Evolutionary conservation across 1,139 yeast species (phyloP).

Genomic region (Candida buenavistaensis): DNA sequence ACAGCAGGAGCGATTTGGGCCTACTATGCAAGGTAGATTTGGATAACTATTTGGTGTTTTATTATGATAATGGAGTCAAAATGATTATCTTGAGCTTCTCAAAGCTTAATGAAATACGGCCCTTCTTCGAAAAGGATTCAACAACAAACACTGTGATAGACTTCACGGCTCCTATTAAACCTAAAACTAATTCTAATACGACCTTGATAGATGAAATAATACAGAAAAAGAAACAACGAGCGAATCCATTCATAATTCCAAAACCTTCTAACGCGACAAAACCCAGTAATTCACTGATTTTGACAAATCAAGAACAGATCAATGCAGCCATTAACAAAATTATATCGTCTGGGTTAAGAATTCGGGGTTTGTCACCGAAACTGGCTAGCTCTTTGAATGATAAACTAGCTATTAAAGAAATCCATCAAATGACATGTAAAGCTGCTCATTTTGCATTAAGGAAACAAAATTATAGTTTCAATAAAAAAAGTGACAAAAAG

Average conservation of each 20-base stretch:
- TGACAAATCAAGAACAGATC: conserved; percentile 32
- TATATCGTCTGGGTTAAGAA: conserved; percentile 42
- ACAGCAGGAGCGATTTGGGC: conserved; percentile 15
- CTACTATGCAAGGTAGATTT: conserved; percentile 17
- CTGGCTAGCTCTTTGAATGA: conserved; percentile 27
- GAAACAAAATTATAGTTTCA: conserved; percentile 34
- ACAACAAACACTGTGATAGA: conserved; percentile 8
- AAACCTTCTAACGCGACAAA: conserved; percentile 4
- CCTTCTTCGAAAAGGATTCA: not conserved
- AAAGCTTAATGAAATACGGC: conserved; percentile 5
- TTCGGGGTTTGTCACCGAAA: conserved; percentile 39
- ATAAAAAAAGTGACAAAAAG: conserved; percentile 12
- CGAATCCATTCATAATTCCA: conserved; percentile 18
- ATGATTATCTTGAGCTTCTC: conserved; percentile 20
- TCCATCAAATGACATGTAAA: conserved; percentile 44
- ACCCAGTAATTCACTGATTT: conserved; percentile 17
- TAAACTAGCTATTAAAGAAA: conserved; percentile 38
- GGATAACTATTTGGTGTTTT: conserved; percentile 21
- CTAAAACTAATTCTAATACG: conserved; percentile 19
- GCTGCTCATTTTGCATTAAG: conserved; percentile 42
- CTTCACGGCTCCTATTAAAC: conserved; percentile 1
- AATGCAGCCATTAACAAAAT: conserved; percentile 35
- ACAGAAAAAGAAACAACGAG: conserved; percentile 24
- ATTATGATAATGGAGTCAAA: conserved; percentile 17
- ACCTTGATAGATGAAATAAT: conserved; percentile 39